phyloP scores from a whole-genome alignment of 495 filamentous ascomycete species.

The Penicillium coffeae region DNA sequence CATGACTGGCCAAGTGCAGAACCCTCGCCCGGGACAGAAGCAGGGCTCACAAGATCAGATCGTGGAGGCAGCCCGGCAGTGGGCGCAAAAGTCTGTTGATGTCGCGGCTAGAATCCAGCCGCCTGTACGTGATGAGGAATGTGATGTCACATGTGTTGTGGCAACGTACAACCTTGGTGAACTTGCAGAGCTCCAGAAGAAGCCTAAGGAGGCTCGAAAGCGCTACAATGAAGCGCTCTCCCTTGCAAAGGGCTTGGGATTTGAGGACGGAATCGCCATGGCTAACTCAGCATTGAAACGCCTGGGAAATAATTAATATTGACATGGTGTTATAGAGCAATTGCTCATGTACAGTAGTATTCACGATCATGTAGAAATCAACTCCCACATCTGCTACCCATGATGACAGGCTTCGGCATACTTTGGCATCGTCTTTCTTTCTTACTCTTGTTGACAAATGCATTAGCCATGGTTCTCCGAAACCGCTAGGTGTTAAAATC shows the following conservation, averaged over 20 bases:
- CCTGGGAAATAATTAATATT: conserved; percentile 30
- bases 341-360: conserved; percentile 9
- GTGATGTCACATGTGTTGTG: conserved; percentile 77
- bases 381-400: neutral
- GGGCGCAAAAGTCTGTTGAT: conserved; percentile 72
- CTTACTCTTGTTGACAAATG: too few species aligned
- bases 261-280: conserved; percentile 58
- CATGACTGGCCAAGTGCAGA: conserved; percentile 30
- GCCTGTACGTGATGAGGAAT: conserved; percentile 68
- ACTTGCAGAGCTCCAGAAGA: conserved; percentile 67
- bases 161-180: conserved; percentile 85
- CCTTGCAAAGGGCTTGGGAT: conserved; percentile 59
- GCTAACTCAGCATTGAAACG: conserved; percentile 48
- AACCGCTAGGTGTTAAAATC: too few species aligned
- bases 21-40: conserved; percentile 39
- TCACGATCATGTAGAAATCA: conserved; percentile 17
- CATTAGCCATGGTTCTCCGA: too few species aligned
- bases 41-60: conserved; percentile 44
- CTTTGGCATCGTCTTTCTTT: too few species aligned
- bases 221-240: conserved; percentile 56
- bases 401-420: too few species aligned
- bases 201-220: conserved; percentile 55
- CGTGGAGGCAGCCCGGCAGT: conserved; percentile 59
- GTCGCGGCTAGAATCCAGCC: conserved; percentile 53
- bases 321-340: neutral